Base-by-base conservation (phyloP, 2,329 filamentous ascomycete species). In the Aspergillus persii region DNA sequence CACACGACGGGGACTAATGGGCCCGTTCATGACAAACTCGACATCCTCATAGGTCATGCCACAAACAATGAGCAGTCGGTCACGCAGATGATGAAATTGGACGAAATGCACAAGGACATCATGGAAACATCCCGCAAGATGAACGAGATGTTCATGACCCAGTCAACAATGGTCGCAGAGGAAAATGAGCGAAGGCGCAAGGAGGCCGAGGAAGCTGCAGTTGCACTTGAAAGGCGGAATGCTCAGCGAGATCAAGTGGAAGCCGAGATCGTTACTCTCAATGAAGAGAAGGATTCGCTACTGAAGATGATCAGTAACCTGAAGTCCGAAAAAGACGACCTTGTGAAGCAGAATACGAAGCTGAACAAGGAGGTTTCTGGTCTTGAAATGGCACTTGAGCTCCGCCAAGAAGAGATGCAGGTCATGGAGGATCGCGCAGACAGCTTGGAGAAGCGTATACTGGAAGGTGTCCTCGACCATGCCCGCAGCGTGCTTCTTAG, bases 401-500 rank as follows among this genome's bases (percentile, higher is more conserved):
- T 98, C 58, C 89, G 95, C 56, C 89, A 91, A 49, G 94, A 98
- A 66, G 95, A 98, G 77, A 86, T 99, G 60, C 87, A 91, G 50
- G 84, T 90, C 29, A 97, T 99, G 90, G 94, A 98, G 73, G 81
- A 84, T 9, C 90, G 94, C 62, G 95, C 94, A 2, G 92, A 97
- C 73, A 86, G 87, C 3, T 82, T 99, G 27, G 95, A 99, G 78
- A 90, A 93, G 54, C 88, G 95, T 29, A 96, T 99, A 66, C 80
- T 99, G 33, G 94, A 98, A 65, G 93, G 94, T 29, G 91, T 98
- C 63, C 96, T 99, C 79, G 93, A 98, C 68, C 94, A 98, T 73
- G 97, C 94, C 23, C 89, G 94, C 50, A 75, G 72, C 6, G 88
- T 94, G 29, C 83, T 97, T n/a, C 84, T 98, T 59, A 90, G 95